phyloP scores from a whole-genome alignment of 495 filamentous ascomycete species.

The Aspergillus kassunensis region DNA sequence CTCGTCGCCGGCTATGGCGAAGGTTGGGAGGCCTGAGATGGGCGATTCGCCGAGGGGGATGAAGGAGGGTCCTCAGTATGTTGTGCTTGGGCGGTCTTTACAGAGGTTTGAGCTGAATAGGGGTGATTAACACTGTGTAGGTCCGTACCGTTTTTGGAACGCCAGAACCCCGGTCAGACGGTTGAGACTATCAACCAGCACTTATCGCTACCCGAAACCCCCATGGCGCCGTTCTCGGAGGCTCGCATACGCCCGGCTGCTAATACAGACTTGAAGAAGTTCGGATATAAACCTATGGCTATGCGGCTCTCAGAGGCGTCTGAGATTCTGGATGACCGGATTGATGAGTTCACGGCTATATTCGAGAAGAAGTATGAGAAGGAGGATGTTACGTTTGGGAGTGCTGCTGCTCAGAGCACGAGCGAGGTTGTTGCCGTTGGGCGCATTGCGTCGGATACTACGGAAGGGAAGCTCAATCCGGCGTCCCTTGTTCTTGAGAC shows the following conservation, averaged over 20 bases:
- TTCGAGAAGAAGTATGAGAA: constrained; percentile 72
- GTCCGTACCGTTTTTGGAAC: constrained; percentile 60
- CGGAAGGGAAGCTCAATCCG: constrained; percentile 77
- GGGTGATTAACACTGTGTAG: too few species aligned
- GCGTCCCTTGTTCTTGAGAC: constrained; percentile 84
- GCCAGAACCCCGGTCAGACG: constrained; percentile 72
- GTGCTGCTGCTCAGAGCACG: constrained; percentile 76
- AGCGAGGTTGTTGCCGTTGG: constrained; percentile 86
- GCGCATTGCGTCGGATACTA: constrained; percentile 79
- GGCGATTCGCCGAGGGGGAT: constrained; percentile 29
- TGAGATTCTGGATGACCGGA: constrained; percentile 89
- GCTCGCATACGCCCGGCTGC: constrained; percentile 75
- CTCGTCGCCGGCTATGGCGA: constrained; percentile 52
- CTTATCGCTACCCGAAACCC: constrained; percentile 62
- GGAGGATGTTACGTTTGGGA: constrained; percentile 80
- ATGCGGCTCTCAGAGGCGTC: constrained; percentile 92
- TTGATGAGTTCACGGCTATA: constrained; percentile 75
- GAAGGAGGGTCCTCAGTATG: constrained; percentile 35
- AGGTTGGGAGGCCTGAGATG: constrained; percentile 43
- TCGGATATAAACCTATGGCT: constrained; percentile 84
- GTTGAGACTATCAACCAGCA: constrained; percentile 79
- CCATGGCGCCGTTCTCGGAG: constrained; percentile 66
- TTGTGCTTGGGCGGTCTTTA: too few species aligned
- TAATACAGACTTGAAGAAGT: constrained; percentile 82
- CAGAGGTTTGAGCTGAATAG: too few species aligned